Conservation (phyloP, 1,284 basidiomycete genomes). For the Melanopsichium pennsylvanicum region DNA sequence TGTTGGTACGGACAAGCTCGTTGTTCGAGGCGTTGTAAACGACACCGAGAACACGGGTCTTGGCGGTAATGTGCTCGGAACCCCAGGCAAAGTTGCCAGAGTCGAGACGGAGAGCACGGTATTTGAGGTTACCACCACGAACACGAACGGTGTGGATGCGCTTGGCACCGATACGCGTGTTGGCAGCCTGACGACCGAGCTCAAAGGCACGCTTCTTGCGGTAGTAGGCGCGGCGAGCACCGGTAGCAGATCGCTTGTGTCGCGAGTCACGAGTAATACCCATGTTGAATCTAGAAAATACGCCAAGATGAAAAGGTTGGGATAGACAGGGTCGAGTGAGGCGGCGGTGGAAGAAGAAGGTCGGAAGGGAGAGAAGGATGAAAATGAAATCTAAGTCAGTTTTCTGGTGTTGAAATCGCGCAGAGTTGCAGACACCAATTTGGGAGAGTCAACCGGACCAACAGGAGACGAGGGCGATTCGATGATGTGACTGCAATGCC, state of each 20-base stretch:
- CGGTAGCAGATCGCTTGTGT: constrained; percentile 65
- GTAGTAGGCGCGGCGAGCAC: constrained; percentile 65
- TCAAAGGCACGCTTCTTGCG: constrained; percentile 66
- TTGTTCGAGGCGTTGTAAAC: constrained; percentile 67
- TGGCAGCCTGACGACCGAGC: constrained; percentile 65
- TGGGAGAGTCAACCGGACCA: not conserved
- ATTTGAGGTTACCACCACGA: constrained; percentile 65
- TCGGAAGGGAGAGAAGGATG: constrained; percentile 1
- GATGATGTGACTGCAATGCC: not conserved
- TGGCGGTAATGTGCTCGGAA: constrained; percentile 65
- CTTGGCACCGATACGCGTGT: constrained; percentile 65
- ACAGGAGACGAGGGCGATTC: not conserved
- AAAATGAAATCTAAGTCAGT: constrained; percentile 9
- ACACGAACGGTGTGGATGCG: constrained; percentile 65
- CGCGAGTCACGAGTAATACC: constrained; percentile 66
- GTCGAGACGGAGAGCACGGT: constrained; percentile 65
- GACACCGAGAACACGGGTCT: constrained; percentile 65
- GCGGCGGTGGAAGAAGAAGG: not conserved
- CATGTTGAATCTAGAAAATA: constrained; percentile 60
- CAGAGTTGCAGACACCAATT: not conserved
- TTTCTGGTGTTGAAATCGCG: not conserved
- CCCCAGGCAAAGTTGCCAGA: constrained; percentile 66
- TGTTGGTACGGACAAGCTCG: constrained; percentile 66
- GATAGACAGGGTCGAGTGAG: not conserved
- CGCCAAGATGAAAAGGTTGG: not conserved